A percentile compares a stretch with the other conserved stretches of the same genome.
These are phyloP conservation scores for Thalassiosira profunda DNA, from an alignment of 108 stramenopile species.

Conservation along the genomic window DNA sequence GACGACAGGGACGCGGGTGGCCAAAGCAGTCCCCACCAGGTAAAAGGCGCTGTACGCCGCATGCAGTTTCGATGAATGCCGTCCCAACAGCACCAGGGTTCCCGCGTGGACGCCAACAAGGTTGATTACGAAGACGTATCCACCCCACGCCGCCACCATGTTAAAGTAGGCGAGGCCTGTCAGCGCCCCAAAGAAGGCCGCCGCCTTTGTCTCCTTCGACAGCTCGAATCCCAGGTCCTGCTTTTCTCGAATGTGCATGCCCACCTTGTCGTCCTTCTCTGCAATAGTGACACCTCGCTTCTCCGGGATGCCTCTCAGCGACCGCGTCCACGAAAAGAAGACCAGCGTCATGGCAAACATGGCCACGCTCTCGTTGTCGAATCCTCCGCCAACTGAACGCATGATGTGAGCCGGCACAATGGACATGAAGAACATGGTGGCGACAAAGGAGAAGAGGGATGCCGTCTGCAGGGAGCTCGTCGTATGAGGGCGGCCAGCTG, in stretches of 20 bases:
- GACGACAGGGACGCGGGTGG: slow-evolving; percentile 94
- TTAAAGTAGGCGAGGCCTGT: slow-evolving; percentile 85
- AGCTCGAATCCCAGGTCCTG: slow-evolving; percentile 22
- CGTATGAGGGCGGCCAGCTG: background rate
- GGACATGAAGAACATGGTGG: slow-evolving; percentile 76
- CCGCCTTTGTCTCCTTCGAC: slow-evolving; percentile 7
- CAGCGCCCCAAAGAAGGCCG: slow-evolving; percentile 43
- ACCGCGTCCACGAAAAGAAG: slow-evolving; percentile 90
- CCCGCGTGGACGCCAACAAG: slow-evolving; percentile 93
- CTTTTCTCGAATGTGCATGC: slow-evolving; percentile 18
- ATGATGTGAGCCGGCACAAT: slow-evolving; percentile 86
- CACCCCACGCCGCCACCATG: slow-evolving; percentile 99
- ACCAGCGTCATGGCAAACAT: slow-evolving; percentile 92
- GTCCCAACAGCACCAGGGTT: slow-evolving; percentile 74
- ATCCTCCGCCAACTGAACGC: slow-evolving; percentile 95
- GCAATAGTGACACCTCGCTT: background rate
- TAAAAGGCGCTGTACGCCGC: slow-evolving; percentile 94
- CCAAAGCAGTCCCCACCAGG: slow-evolving; percentile 89
- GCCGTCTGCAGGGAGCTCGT: slow-evolving; percentile 35
- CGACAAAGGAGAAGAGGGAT: slow-evolving; percentile 50
- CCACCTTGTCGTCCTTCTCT: slow-evolving; percentile 9
- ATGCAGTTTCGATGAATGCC: slow-evolving; percentile 89
- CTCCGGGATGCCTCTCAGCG: slow-evolving; percentile 37
- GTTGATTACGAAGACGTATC: slow-evolving; percentile 99
- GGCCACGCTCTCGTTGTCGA: slow-evolving; percentile 98